These are phyloP conservation scores for Stagonosporopsis cucurbitacearum DNA, from an alignment of 2,329 filamentous ascomycete species.

Conservation along the genomic window DNA sequence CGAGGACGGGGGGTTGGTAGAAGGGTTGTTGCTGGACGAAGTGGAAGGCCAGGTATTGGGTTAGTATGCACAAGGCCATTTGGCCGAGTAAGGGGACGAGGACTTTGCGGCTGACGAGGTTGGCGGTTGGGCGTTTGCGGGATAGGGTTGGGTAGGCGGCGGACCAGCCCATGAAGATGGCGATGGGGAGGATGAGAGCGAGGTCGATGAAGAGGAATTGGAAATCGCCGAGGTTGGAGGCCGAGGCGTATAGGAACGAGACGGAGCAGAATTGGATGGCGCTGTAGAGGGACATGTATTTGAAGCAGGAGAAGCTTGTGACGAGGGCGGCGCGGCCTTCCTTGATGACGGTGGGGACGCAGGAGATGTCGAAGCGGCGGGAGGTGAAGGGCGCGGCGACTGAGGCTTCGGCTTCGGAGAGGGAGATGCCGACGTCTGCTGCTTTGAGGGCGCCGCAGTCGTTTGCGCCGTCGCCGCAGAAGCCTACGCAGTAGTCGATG, in stretches of 20 bases:
- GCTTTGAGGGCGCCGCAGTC: conserved; percentile 97
- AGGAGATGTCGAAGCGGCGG: conserved; percentile 93
- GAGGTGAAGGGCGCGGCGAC: conserved; percentile 98
- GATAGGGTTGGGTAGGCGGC: conserved; percentile 79
- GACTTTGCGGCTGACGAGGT: conserved; percentile 91
- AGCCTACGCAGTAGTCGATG: conserved; percentile 93
- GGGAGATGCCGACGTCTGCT: conserved; percentile 94
- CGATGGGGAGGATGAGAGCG: conserved; percentile 89
- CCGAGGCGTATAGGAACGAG: conserved; percentile 92
- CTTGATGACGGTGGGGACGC: conserved; percentile 88
- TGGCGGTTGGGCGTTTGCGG: conserved; percentile 86
- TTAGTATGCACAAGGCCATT: conserved; percentile 77
- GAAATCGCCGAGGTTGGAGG: conserved; percentile 94
- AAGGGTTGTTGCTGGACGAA: conserved; percentile 80
- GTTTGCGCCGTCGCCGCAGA: conserved; percentile 97
- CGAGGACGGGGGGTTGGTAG: conserved; percentile 80
- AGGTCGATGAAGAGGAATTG: conserved; percentile 98
- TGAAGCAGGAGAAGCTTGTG: conserved; percentile 99
- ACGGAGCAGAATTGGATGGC: conserved; percentile 99
- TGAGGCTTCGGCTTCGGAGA: conserved; percentile 96
- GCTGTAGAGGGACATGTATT: conserved; percentile 98
- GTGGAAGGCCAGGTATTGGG: conserved; percentile 77
- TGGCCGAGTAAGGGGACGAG: conserved; percentile 88
- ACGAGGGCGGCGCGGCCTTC: conserved; percentile 94
- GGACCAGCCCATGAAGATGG: conserved; percentile 99